Evolutionary conservation across 2,329 filamentous ascomycete genomes (phyloP).

Genomic region (Dothideomycetes sp.): DNA sequence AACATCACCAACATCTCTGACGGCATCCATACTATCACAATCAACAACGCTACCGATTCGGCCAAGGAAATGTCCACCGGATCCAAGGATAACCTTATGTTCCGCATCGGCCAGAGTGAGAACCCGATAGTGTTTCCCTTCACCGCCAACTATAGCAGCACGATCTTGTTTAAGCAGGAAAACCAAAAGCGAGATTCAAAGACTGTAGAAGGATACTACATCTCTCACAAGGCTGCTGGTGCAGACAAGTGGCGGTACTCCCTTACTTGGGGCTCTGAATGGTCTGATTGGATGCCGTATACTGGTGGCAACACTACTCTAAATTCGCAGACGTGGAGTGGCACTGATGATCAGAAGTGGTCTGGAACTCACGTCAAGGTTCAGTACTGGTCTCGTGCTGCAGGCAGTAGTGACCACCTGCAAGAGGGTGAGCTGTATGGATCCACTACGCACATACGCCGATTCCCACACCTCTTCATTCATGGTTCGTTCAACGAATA

Average conservation of each 20-base stretch:
- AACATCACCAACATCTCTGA: constrained; percentile 47
- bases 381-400: constrained; percentile 51
- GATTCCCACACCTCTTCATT: constrained; percentile 52
- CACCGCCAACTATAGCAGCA: constrained; percentile 47
- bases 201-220: constrained; percentile 25
- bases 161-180: constrained; percentile 34
- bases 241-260: constrained; percentile 54
- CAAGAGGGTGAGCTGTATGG: constrained; percentile 47
- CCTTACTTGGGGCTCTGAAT: constrained; percentile 49
- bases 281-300: constrained; percentile 49
- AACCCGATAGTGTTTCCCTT: constrained; percentile 51
- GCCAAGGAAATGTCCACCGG: constrained; percentile 34
- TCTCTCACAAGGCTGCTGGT: constrained; percentile 49
- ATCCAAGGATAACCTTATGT: constrained; percentile 47
- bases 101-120: constrained; percentile 45
- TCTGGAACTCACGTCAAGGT: constrained; percentile 50
- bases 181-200: constrained; percentile 13
- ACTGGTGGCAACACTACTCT: constrained; percentile 40
- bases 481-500: constrained; percentile 55
- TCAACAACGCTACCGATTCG: constrained; percentile 40
- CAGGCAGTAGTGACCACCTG: constrained; percentile 49
- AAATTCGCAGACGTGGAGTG: constrained; percentile 43
- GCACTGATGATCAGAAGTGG: constrained; percentile 48
- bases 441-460: constrained; percentile 29
- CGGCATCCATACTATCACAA: constrained; percentile 47